These are phyloP conservation scores for Gnetum montanum DNA, from an alignment of 75 land plant genomes.

Conservation along the genomic window DNA sequence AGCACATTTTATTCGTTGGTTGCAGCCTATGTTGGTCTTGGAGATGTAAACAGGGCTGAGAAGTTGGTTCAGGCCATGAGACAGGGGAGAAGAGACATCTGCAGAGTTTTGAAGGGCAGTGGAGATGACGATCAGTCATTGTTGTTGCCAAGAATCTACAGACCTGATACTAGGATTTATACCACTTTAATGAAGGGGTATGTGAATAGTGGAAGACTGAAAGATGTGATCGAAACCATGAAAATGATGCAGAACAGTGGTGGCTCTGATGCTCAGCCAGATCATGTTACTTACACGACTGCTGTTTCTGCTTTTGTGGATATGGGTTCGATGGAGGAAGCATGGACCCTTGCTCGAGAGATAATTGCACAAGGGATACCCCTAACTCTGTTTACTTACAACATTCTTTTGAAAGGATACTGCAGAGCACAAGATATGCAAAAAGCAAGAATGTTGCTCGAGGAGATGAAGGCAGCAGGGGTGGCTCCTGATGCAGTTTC, in stretches of 20 bases:
- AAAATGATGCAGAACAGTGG: slow-evolving; percentile 56
- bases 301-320: slow-evolving; percentile 65
- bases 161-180: slow-evolving; percentile 65
- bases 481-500: slow-evolving; percentile 81
- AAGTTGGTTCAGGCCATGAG: slow-evolving; percentile 60
- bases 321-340: slow-evolving; percentile 66
- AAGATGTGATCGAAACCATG: slow-evolving; percentile 56
- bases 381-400: slow-evolving; percentile 82
- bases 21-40: slow-evolving; percentile 78
- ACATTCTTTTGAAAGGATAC: slow-evolving; percentile 78
- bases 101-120: slow-evolving; percentile 16
- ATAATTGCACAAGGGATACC: slow-evolving; percentile 60
- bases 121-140: slow-evolving; percentile 4
- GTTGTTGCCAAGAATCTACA: slow-evolving; percentile 24
- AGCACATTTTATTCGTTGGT: slow-evolving; percentile 72
- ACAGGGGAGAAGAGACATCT: slow-evolving; percentile 39
- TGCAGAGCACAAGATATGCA: slow-evolving; percentile 45
- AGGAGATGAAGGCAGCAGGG: slow-evolving; percentile 62
- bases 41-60: slow-evolving; percentile 64
- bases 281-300: slow-evolving; percentile 83
- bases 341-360: slow-evolving; percentile 56
- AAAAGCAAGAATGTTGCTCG: slow-evolving; percentile 48
- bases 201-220: slow-evolving; percentile 45
- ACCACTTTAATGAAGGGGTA: slow-evolving; percentile 94
- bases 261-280: slow-evolving; percentile 40